phyloP scores from a whole-genome alignment of 2,329 filamentous ascomycete genomes.

The Verticillium klebahnii region DNA sequence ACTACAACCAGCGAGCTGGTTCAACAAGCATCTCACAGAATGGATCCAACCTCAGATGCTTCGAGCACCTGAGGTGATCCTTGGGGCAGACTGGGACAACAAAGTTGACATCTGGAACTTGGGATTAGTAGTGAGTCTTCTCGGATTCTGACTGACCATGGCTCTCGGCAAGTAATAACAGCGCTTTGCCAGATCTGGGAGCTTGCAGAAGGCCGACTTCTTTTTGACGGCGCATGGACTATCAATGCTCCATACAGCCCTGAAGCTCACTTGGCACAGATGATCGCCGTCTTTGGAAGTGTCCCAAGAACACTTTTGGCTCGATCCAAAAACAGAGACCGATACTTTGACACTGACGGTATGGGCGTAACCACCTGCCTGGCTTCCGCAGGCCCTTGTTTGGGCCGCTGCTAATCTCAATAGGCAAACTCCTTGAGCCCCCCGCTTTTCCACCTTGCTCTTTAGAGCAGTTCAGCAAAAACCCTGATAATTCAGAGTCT shows the following conservation, averaged over 20 bases:
- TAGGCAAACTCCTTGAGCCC: no score
- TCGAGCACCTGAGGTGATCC: conserved; percentile 19
- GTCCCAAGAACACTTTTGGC: conserved; percentile 11
- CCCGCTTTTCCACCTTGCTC: no score
- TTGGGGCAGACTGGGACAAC: conserved; percentile 18
- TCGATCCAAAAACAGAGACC: conserved; percentile 1
- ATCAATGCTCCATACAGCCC: conserved; percentile 13
- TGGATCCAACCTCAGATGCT: conserved; percentile 20
- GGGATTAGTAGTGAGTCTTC: conserved; percentile 11
- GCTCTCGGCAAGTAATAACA: background rate
- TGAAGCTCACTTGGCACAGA: conserved; percentile 21
- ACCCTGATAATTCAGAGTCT: no score
- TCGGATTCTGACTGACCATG: background rate
- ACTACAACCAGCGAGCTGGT: conserved; percentile 17
- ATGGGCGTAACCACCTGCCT: no score
- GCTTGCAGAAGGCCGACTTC: conserved; percentile 13
- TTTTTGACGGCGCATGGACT: conserved; percentile 18
- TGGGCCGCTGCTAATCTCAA: no score
- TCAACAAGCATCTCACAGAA: conserved; percentile 17
- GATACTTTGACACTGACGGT: no score
- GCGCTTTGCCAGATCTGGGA: conserved; percentile 16
- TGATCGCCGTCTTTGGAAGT: conserved; percentile 13
- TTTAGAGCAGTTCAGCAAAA: no score
- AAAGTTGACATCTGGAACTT: conserved; percentile 21
- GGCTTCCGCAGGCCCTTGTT: no score